Conservation (phyloP, 805 yeast species). For the Ogataea minuta region DNA sequence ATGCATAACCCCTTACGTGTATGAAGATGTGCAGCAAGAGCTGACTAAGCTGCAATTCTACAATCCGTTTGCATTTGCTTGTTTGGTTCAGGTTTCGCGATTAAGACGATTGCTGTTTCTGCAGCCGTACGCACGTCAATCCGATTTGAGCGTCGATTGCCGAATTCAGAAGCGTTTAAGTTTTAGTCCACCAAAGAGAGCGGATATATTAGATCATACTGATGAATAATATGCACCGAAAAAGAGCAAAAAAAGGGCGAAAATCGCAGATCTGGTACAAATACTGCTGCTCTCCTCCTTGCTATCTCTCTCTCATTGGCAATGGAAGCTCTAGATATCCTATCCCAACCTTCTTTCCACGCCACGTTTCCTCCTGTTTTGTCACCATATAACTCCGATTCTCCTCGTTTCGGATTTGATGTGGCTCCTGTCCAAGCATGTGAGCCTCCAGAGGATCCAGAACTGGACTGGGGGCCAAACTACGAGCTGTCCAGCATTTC, state of each 20-base stretch:
- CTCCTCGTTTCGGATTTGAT: conserved; percentile 17
- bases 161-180: conserved; percentile 5
- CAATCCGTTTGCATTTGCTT: not conserved
- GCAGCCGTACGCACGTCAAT: conserved; percentile 3
- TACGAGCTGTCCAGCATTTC: conserved; percentile 1
- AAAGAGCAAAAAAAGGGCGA: conserved; percentile 4
- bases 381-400: not conserved
- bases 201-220: conserved; percentile 1
- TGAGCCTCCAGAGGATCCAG: conserved; percentile 15
- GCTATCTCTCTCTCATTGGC: not conserved
- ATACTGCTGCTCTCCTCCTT: conserved; percentile 1
- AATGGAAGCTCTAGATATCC: conserved; percentile 6
- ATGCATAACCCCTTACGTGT: conserved; percentile 8
- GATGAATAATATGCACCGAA: not conserved
- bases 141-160: conserved; percentile 1
- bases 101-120: conserved; percentile 2
- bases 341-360: not conserved
- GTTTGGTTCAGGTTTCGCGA: no score
- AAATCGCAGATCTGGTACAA: conserved; percentile 6
- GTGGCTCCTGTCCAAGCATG: conserved; percentile 26
- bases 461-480: conserved; percentile 4
- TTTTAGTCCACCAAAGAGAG: conserved; percentile 3
- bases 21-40: not conserved
- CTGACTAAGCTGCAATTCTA: not conserved
- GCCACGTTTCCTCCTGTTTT: not conserved